Evolutionary conservation across 2,329 filamentous ascomycete species (phyloP), one percentile per base, ranked within the genome.

Genomic region (Cercospora brassicicola): DNA sequence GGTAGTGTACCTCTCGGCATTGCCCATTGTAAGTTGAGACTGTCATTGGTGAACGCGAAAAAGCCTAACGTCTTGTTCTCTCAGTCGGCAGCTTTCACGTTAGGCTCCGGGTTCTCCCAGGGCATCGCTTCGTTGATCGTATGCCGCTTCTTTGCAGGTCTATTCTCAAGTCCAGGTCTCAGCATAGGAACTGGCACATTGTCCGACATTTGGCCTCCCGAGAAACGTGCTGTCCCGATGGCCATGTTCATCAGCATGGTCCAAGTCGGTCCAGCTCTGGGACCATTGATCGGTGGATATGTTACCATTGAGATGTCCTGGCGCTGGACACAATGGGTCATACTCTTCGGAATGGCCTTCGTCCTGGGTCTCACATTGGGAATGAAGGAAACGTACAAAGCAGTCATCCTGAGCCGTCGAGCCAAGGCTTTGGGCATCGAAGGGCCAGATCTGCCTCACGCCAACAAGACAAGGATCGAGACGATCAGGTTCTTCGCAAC

Each of bases 101-200:
- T 89, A 0, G 88, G 87, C 2, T 82, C 83, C 0, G 87, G 84
- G 0, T 81, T 87, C 36, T 81, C 84, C 0, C 79, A 83, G 23
- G 83, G 77, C 33, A 85, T 89, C 15, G 83, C 78, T 0, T 82
- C 80, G 0, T 72, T 90, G 2, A 82, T 84, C 59, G 77, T 88
- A 8, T 79, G 87, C 28, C 81, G 88, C 2, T 89, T 94, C 81
- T 91, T 93, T 73, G 91, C 91, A 59, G 90, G 91, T 0, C 77
- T 90, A 76, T 90, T 90, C 70, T 90, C 90, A 30, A 89, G 51
- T 86, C 91, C 72, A 84, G 91, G 75, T 4, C 48, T 74, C 1
- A 62, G 63, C 6, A 67, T 71, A 36, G 72, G 70, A 11, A 63
- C 66, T 20, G 70, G 69, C 2, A 72, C 70, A 13, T 53, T 73